Evolutionary conservation across 257 asterid genomes (phyloP).

Genomic region (Plantago ovata): DNA sequence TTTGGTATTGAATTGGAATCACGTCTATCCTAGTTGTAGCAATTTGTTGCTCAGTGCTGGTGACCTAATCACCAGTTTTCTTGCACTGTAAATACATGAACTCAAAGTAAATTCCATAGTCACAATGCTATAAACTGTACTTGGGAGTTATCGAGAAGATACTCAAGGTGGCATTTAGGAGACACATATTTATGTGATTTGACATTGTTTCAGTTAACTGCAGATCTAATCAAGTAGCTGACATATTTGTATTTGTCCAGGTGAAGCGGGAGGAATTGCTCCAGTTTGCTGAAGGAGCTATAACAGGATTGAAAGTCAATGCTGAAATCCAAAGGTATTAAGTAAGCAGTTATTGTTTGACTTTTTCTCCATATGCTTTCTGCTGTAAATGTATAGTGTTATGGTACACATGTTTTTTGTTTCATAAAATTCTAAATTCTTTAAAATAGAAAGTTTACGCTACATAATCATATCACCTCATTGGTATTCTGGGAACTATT

Average conservation of each 20-base stretch:
- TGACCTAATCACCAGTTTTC: conserved; percentile 4
- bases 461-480: too few species aligned
- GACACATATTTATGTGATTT: too few species aligned
- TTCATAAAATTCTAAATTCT: too few species aligned
- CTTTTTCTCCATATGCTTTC: conserved; percentile 8
- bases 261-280: conserved; percentile 96
- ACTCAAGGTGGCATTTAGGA: too few species aligned
- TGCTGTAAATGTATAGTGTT: conserved; percentile 11
- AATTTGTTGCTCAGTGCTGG: neutral
- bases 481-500: too few species aligned
- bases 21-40: neutral
- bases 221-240: conserved; percentile 20
- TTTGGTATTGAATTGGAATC: conserved; percentile 48
- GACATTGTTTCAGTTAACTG: too few species aligned
- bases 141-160: too few species aligned
- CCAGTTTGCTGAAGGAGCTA: conserved; percentile 94
- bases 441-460: too few species aligned
- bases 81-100: neutral
- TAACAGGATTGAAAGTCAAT: conserved; percentile 88
- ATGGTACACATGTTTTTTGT: neutral
- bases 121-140: too few species aligned
- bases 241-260: conserved; percentile 36
- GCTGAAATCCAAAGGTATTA: conserved; percentile 74
- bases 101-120: too few species aligned
- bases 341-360: conserved; percentile 17